Conservation (phyloP, 1,139 yeast species). For the Blastobotrys apis region DNA sequence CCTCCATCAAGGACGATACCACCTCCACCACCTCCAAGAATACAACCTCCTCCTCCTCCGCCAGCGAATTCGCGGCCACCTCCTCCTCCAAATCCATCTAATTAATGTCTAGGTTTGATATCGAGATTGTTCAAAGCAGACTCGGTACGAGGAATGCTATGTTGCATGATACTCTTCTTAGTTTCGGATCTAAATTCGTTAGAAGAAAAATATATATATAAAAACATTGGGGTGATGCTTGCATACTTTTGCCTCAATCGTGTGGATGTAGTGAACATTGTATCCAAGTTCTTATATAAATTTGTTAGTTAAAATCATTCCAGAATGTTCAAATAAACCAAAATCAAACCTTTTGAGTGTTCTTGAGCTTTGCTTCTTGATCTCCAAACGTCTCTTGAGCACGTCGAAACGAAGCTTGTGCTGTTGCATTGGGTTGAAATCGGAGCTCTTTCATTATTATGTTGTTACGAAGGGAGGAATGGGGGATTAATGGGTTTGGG, state of each 20-base stretch:
- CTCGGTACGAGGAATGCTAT: conserved; percentile 24
- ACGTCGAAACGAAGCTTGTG: conserved; percentile 20
- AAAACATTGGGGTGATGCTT: background rate
- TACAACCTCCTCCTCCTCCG: conserved; percentile 16
- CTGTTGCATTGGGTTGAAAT: conserved; percentile 3
- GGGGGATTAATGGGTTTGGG: background rate
- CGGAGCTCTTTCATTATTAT: conserved; percentile 1
- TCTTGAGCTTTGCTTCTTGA: conserved; percentile 22
- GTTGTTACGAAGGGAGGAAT: background rate
- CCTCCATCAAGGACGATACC: conserved; percentile 14
- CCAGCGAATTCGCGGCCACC: conserved; percentile 23
- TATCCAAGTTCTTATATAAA: conserved; percentile 21
- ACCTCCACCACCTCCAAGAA: conserved; percentile 20
- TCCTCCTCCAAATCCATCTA: conserved; percentile 14
- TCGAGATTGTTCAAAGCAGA: conserved; percentile 19
- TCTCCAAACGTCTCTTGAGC: conserved; percentile 28
- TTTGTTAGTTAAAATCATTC: background rate
- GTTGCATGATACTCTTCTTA: conserved; percentile 20
- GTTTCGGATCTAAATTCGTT: conserved; percentile 19
- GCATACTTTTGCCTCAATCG: conserved; percentile 23
- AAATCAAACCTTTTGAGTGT: too few relatives aligned
- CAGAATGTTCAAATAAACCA: background rate
- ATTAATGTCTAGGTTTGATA: background rate
- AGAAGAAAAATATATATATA: background rate
- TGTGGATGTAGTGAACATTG: conserved; percentile 21